Evolutionary conservation across 305 asterid genomes (phyloP), one percentile per base, ranked within the genome.

Genomic region (Fraxinus baroniana): DNA sequence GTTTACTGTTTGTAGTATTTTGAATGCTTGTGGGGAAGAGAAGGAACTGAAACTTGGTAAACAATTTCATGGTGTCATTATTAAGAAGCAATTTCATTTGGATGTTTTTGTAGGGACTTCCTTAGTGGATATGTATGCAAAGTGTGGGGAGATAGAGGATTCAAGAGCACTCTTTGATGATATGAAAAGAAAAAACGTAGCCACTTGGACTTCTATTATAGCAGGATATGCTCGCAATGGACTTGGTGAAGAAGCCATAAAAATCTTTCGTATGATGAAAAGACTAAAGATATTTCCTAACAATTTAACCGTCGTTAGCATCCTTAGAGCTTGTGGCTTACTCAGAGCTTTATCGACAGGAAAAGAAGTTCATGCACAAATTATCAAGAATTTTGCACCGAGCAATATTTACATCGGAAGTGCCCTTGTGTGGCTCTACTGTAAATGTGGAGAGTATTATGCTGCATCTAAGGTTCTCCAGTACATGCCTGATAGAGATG

Each of bases 211-310:
- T 20, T 89, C 98, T 32, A 88, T 95, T 37, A 87, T 95, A 78
- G 91, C 97, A 4, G 98, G 98, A 78, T 95, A 93, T 88, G 96
- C 97, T 80, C 91, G 93, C 60, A 93, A 94, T 78, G 94, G 95
- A 24, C 83, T 88, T 70, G 97, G 97, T 2, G 93, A 89, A 73
- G 95, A 85, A 68, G 95, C 95, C 37, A 87, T 93, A 78, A 73
- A 62, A 24, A 90, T 91, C 62, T 93, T 91, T 83, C 87, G 90
- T 77, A 44, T 85, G 84, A 94, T 94, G 98, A 91, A 77, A 57
- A 90, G 94, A 81, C 80, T 91, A 74, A 90, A 89, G 81, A 83
- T 92, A 18, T 68, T 60, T 82, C 80, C 90, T 28, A 90, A 89
- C 85, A 86, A 84, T 87, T 83, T 93, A 83, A 93, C 98, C 85